Percentiles rank a stretch among this genome's conserved stretches.
Conservation (phyloP, 305 asterid genomes). For the Ilex paraguariensis region DNA sequence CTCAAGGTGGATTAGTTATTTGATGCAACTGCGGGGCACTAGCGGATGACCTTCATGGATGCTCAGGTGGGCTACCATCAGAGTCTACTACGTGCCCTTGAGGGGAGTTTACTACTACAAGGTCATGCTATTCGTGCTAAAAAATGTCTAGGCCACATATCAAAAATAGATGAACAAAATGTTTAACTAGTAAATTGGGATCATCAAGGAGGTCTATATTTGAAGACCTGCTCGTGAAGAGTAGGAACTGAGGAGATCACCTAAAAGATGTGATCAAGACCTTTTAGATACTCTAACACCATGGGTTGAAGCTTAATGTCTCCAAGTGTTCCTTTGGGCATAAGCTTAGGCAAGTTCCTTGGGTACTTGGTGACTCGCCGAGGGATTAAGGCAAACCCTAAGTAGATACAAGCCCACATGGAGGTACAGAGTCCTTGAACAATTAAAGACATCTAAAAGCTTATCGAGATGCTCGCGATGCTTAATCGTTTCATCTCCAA, state of each 20-base stretch:
- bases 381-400: no score
- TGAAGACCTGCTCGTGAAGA: not conserved
- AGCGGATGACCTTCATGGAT: not conserved
- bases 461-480: no score
- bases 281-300: no score
- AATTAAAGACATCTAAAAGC: no score
- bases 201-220: not conserved
- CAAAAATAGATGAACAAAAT: not conserved
- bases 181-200: not conserved
- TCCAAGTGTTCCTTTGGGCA: no score
- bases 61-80: not conserved
- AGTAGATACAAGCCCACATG: no score
- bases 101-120: not conserved
- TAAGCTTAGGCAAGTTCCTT: no score
- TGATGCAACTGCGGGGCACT: not conserved
- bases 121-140: not conserved
- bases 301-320: no score
- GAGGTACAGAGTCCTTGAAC: no score
- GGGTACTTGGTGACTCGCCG: no score
- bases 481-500: no score
- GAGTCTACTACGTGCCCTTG: not conserved
- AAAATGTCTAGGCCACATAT: not conserved
- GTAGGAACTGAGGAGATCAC: not conserved
- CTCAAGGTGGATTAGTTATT: not conserved
- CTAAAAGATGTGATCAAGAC: no score